Evolutionary conservation across 2,329 filamentous ascomycete genomes (phyloP), one percentile per base, ranked within the genome.

Genomic region (Raffaelea albimanens): DNA sequence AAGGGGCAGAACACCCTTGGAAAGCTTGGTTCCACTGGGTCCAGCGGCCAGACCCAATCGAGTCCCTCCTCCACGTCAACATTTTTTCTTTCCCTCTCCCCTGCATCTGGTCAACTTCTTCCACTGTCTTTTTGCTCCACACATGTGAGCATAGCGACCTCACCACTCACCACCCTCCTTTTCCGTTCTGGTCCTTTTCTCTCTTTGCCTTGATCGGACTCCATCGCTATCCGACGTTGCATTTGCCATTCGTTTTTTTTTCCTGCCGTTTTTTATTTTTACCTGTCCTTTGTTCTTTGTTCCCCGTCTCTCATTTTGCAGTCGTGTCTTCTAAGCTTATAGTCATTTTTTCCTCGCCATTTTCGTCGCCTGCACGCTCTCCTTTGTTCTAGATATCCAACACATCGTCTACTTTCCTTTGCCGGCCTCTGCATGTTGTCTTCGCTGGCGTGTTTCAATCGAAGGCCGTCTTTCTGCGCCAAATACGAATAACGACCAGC

Each of bases 341-440:
- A n/a, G n/a, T n/a, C 40, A 13, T 42, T 42, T 14, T 20, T 25
- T 22, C 22, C 42, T 33, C 19, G 19, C 11, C 23, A 19, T 31
- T 38, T 40, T 20, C 40, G 25, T n/a, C n/a, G n/a, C n/a, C 40
- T 48, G 48, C 25, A 33, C 31, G 22, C 20, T 19, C 45, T 39
- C 22, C 43, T 31, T 43, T 29, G 20, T 44, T 40, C 25, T 31
- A 14, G 22, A 13, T 39, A 40, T 36, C 41, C 20, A 29, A n/a
- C n/a, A n/a, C 31, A 21, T 11, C 22, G 42, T 23, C 22, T 4
- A 5, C 16, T 43, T 21, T 18, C 38, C 22, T 10, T 25, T 18
- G 22, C n/a, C 19, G 23, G 25, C 16, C 20, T 20, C 41, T 29
- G n/a, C n/a, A n/a, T n/a, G n/a, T n/a, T n/a, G n/a, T n/a, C n/a